Conservation (phyloP, 441 rosid genomes). For the Eutrema salsugineum region DNA sequence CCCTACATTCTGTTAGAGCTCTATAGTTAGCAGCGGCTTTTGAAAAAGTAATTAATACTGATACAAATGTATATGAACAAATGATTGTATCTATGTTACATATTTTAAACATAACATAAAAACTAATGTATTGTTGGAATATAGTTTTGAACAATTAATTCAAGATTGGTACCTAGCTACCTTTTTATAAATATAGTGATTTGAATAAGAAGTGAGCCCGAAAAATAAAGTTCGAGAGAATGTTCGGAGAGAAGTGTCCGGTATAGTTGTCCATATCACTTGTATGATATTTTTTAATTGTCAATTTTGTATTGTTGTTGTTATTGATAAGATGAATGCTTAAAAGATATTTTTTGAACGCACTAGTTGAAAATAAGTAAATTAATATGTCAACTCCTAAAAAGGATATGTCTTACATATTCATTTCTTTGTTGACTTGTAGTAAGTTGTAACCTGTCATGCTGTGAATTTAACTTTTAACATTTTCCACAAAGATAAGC, state of each 20-base stretch:
- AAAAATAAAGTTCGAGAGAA: not conserved
- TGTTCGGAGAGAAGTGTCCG: slow-evolving; percentile 8
- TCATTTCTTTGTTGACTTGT: slow-evolving; percentile 23
- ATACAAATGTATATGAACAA: not conserved
- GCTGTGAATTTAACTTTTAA: not conserved
- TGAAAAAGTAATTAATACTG: not conserved
- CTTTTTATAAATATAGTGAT: not conserved
- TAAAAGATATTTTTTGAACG: not conserved
- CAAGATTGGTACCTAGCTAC: not conserved
- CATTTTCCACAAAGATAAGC: not conserved
- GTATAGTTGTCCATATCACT: slow-evolving; percentile 15
- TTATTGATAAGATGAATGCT: slow-evolving; percentile 10
- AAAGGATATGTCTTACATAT: slow-evolving; percentile 9
- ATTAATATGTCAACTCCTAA: slow-evolving; percentile 23
- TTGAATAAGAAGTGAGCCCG: slow-evolving; percentile 9
- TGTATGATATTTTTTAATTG: not conserved
- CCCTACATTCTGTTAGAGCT: no score
- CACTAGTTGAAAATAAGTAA: slow-evolving; percentile 18
- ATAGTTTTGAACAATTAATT: not conserved
- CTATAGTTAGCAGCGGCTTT: not conserved
- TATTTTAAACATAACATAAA: not conserved
- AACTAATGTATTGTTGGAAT: not conserved
- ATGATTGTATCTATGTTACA: not conserved
- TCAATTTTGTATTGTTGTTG: slow-evolving; percentile 16
- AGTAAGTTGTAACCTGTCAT: not conserved